A percentile compares a stretch with the other conserved stretches of the same genome.
phyloP scores from a whole-genome alignment of 768 basidiomycete genomes.

The Cubamyces sp. region DNA sequence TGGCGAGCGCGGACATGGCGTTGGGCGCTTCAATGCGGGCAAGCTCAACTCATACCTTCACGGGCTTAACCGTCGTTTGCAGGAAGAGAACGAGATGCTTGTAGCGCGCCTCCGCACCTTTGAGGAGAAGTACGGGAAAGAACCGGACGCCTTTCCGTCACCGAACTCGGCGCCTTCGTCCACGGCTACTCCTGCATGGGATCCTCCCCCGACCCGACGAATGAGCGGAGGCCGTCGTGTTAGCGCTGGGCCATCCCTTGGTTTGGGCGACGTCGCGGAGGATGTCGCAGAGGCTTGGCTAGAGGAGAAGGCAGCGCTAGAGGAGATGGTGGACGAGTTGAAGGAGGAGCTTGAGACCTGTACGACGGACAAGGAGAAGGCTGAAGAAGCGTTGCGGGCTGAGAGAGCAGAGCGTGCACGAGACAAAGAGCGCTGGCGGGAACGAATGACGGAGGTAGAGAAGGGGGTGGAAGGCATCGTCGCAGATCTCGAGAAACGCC shows the following conservation, averaged over 20 bases:
- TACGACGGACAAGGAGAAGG: conserved; percentile 42
- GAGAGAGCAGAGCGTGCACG: conserved; percentile 62
- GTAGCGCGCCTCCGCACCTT: conserved; percentile 54
- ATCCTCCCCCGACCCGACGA: conserved; percentile 42
- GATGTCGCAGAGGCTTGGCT: conserved; percentile 69
- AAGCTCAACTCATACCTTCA: conserved; percentile 89
- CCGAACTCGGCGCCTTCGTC: conserved; percentile 8
- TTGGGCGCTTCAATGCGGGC: conserved; percentile 80
- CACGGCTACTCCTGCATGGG: conserved; percentile 21
- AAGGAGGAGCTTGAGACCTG: conserved; percentile 43
- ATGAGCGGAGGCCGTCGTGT: conserved; percentile 46
- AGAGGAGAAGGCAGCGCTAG: conserved; percentile 67
- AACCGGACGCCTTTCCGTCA: conserved; percentile 5
- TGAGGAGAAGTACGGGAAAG: conserved; percentile 48
- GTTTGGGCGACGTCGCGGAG: conserved; percentile 65
- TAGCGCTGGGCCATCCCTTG: conserved; percentile 53
- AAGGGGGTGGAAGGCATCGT: conserved; percentile 70
- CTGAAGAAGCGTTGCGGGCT: conserved; percentile 48
- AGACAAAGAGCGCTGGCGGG: conserved; percentile 74
- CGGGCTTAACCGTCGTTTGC: conserved; percentile 78
- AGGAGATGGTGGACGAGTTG: conserved; percentile 38
- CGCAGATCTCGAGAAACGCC: conserved; percentile 60
- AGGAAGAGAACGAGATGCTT: conserved; percentile 82
- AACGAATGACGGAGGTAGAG: conserved; percentile 73
- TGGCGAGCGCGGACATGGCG: conserved; percentile 64